Evolutionary conservation across 805 yeast genomes (phyloP).

Genomic region (Torulaspora microellipsoides): DNA sequence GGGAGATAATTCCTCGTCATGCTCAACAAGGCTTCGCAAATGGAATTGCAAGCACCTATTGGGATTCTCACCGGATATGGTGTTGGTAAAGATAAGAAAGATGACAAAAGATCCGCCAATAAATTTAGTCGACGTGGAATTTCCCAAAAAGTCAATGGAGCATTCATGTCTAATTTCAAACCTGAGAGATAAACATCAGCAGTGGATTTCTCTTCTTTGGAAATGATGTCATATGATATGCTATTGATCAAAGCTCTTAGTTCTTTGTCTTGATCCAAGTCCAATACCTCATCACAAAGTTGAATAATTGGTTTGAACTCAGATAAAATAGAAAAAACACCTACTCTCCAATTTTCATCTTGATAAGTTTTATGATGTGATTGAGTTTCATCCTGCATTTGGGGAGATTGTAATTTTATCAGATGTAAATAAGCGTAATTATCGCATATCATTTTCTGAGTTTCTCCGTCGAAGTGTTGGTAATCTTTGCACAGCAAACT

Average conservation of each 20-base stretch:
- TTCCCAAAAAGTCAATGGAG: conserved; percentile 46
- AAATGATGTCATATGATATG: conserved; percentile 35
- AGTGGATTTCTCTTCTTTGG: conserved; percentile 7
- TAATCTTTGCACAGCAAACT: conserved; percentile 36
- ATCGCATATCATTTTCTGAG: conserved; percentile 42
- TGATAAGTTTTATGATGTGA: conserved; percentile 35
- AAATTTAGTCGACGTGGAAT: conserved; percentile 49
- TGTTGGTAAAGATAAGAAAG: conserved; percentile 49
- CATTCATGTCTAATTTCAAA: conserved; percentile 55
- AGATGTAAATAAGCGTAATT: conserved; percentile 54
- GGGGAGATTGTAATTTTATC: conserved; percentile 50
- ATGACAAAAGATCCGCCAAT: conserved; percentile 42
- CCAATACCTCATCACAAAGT: conserved; percentile 57
- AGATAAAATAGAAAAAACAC: conserved; percentile 44
- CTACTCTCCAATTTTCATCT: conserved; percentile 45
- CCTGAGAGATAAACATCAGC: conserved; percentile 39
- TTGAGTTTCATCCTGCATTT: conserved; percentile 29
- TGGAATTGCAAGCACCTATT: conserved; percentile 48
- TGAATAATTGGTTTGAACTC: conserved; percentile 53
- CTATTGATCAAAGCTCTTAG: conserved; percentile 37
- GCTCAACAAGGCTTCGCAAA: conserved; percentile 52
- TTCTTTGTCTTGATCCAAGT: conserved; percentile 53
- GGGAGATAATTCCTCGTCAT: conserved; percentile 52
- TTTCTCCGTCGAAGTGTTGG: conserved; percentile 36
- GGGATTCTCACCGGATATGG: conserved; percentile 57